Base-by-base conservation (phyloP, 2,329 filamentous ascomycete species). In the Scytalidium sp. region DNA sequence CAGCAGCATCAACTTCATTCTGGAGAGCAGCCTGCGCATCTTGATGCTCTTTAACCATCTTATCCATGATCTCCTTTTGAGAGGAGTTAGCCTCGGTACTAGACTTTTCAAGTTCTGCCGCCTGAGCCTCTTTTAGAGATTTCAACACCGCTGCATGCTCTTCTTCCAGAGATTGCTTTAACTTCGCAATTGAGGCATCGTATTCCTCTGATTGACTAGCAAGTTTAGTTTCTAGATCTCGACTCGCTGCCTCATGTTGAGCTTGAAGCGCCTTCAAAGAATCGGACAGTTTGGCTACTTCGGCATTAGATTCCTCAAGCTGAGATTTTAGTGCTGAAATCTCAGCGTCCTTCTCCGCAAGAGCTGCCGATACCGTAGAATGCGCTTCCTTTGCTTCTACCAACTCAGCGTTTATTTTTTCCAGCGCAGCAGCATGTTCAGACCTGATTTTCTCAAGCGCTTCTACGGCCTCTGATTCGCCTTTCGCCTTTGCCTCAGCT, bases 1-100 rank as follows among this genome's bases (percentile, higher is more conserved):
- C 70, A 46, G 84, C 63, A 39, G 78, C 75, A 19, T 80, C 74
- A 25, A 85, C 70, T 64, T 80, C 76, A 59, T 70, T 75, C 64
- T 84, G 75, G 42, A 85, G 66, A 19, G 75, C 74, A 20, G 69
- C 70, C 23, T 75, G 59, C 3, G 69, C 65, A 10, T 69, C 59
- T 48, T 82, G 76, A 53, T 84, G 78, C 43, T 66, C 67, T 3
- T 71, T 57, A 59, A 75, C 78, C 43, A 83, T 67, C 9, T 79
- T 76, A 9, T 71, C 65, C 22, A 83, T 61, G 19, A 73, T 69
- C 49, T 75, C 68, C 51, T 80, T 74, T 23, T 80, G 74, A 2
- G 72, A 47, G 23, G 61, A 73, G 11, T 70, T 67, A 8, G 69
- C 67, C 44, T 75, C 68, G 1, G 70, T 60, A 56, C 73, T 69